Base-by-base conservation (phyloP, 345 rosid species). In the Laguncularia racemosa region DNA sequence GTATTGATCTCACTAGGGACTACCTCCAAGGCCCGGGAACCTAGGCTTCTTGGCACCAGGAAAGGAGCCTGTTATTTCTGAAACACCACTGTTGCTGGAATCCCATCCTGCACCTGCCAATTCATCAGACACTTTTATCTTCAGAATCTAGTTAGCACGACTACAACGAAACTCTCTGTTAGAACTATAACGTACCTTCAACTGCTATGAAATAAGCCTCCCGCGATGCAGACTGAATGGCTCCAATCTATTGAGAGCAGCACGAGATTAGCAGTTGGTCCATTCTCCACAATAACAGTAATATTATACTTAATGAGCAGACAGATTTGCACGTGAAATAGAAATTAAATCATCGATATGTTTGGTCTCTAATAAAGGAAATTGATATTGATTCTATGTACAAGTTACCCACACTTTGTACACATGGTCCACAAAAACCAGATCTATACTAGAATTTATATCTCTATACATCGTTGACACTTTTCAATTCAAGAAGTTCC, bases 11-110 rank as follows among this genome's bases (percentile, higher is more conserved):
- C 40, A 4, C 40, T 33, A 33, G 6, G 48, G 14, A 2, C 3
- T 17, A 87, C 99, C 97, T 76, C 65, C 75, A 61, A 93, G 85
- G 28, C 75, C 66, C 46, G 95, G 89, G 55, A 87, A 84, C 23
- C 67, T 73, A 52, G 68, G 73, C 70, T 78, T 79, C 77, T 80
- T 79, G 55, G 59, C 67, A 44, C 63, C 53, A 6, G 66, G 40
- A 16, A 70, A 33, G 61, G 59, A 66, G 33, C 63, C 53, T 14
- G 64, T 33, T 13, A 70, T 33, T 61, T 83, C 87, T 13, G 86
- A 56, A n/a, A 63, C 14, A 11, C n/a, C 10, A 13, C 20, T 43
- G 69, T 55, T 64, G 20, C 71, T 58, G 13, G 95, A 77, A 62
- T 82, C 90, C 33, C 72, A 46, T 40, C 91, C 92, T 56, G 75